A percentile compares a stretch with the other conserved stretches of the same genome.
These are phyloP conservation scores for Ogataea glucozyma DNA, from an alignment of 805 yeast genomes.

Conservation along the genomic window DNA sequence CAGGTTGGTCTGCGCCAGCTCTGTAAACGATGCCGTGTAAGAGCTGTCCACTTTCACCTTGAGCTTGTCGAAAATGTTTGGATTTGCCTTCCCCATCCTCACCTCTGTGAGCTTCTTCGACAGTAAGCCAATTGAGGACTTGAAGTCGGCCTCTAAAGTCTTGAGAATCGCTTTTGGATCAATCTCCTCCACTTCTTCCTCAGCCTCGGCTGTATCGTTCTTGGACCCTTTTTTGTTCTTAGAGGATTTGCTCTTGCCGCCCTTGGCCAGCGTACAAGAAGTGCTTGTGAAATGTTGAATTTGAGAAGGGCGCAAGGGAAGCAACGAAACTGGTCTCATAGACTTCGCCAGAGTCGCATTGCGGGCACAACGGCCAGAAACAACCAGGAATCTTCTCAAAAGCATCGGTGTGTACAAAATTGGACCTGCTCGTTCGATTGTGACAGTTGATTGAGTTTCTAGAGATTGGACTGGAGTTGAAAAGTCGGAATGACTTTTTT, in stretches of 20 bases:
- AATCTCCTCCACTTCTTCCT: conserved; percentile 26
- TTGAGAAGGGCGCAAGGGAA: no score
- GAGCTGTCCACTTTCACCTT: conserved; percentile 50
- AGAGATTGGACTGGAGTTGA: no score
- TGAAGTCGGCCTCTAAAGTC: conserved; percentile 45
- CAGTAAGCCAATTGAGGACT: conserved; percentile 51
- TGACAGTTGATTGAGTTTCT: no score
- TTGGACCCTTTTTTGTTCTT: conserved; percentile 16
- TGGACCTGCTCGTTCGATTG: no score
- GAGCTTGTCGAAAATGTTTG: conserved; percentile 63
- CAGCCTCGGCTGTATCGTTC: conserved; percentile 8
- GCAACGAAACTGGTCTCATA: no score
- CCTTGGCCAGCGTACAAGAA: not conserved
- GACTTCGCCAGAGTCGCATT: no score
- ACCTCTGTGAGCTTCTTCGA: conserved; percentile 58
- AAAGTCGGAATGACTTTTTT: no score
- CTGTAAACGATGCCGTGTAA: conserved; percentile 48
- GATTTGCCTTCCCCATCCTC: conserved; percentile 69
- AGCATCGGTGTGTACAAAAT: not conserved
- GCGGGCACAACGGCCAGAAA: not conserved
- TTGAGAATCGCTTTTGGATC: conserved; percentile 37
- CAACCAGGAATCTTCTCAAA: not conserved
- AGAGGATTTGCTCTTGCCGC: conserved; percentile 17
- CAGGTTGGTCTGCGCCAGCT: conserved; percentile 68
- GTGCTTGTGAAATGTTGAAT: no score